Evolutionary conservation across 805 yeast species (phyloP).

Genomic region (Candida montana): DNA sequence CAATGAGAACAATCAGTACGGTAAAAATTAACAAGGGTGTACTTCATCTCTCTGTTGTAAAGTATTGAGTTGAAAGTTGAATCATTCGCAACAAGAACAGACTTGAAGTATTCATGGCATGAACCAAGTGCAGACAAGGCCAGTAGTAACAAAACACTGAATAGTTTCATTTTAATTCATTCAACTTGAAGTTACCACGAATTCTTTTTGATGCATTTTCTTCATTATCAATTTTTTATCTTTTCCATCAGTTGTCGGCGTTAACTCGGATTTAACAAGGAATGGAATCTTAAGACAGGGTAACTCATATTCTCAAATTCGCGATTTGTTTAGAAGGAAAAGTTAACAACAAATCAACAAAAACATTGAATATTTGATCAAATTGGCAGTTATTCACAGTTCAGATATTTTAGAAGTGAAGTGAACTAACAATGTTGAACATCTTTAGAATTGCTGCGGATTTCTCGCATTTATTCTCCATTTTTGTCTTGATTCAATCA

Average conservation of each 20-base stretch:
- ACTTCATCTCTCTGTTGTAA: slow-evolving; percentile 15
- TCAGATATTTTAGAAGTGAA: too few species aligned
- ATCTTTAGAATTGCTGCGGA: slow-evolving; percentile 57
- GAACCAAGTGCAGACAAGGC: background rate
- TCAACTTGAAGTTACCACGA: too few species aligned
- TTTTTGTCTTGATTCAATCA: slow-evolving; percentile 66
- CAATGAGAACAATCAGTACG: slow-evolving; percentile 44
- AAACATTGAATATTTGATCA: too few species aligned
- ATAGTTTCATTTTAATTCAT: too few species aligned
- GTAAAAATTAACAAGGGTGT: slow-evolving; percentile 30
- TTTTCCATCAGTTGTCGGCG: background rate
- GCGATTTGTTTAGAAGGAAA: too few species aligned
- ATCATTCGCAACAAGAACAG: slow-evolving; percentile 22
- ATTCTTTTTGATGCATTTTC: too few species aligned
- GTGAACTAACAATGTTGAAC: slow-evolving; percentile 35
- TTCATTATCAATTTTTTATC: background rate
- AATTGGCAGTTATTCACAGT: too few species aligned
- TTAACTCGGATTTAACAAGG: too few species aligned
- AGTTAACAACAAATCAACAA: background rate
- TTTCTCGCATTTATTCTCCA: slow-evolving; percentile 75
- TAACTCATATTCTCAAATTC: too few species aligned
- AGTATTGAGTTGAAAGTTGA: slow-evolving; percentile 17
- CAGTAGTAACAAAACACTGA: too few species aligned
- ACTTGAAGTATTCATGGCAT: slow-evolving; percentile 6
- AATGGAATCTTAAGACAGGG: too few species aligned